phyloP scores from a whole-genome alignment of 345 rosid genomes.

The Syzygium aqueum region DNA sequence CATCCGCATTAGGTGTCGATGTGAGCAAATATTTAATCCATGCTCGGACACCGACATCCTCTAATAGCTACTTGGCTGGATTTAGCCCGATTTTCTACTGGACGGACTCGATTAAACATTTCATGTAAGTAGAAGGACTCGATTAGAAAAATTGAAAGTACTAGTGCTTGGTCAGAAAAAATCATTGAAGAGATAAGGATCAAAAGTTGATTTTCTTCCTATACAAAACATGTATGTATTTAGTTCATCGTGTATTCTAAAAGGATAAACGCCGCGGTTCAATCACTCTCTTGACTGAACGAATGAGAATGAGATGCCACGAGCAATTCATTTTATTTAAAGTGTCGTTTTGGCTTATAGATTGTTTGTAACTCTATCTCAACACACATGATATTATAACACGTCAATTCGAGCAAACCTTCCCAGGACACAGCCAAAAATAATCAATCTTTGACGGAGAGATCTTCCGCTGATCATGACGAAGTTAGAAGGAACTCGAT shows the following conservation, averaged over 20 bases:
- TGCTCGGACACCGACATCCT: neutral
- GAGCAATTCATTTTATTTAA: neutral
- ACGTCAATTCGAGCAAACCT: neutral
- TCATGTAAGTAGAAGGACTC: neutral
- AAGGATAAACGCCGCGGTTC: neutral
- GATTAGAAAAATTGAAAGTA: neutral
- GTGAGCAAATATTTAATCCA: neutral
- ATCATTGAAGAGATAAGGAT: neutral
- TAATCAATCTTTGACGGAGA: neutral
- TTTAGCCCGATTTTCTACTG: neutral
- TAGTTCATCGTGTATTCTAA: neutral
- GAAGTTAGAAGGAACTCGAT: neutral
- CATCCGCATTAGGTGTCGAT: neutral
- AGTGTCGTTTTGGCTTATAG: neutral
- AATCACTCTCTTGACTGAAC: neutral
- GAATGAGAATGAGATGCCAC: neutral
- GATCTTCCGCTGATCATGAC: neutral
- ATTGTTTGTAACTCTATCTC: neutral
- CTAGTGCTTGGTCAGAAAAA: neutral
- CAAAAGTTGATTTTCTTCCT: neutral
- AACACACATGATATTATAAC: neutral
- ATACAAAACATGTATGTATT: neutral
- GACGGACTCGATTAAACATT: neutral
- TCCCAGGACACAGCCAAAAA: neutral
- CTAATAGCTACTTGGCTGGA: neutral